Evolutionary conservation across 2,329 filamentous ascomycete genomes (phyloP), one percentile per base, ranked within the genome.

Genomic region (Arthrobotrys megalospora): DNA sequence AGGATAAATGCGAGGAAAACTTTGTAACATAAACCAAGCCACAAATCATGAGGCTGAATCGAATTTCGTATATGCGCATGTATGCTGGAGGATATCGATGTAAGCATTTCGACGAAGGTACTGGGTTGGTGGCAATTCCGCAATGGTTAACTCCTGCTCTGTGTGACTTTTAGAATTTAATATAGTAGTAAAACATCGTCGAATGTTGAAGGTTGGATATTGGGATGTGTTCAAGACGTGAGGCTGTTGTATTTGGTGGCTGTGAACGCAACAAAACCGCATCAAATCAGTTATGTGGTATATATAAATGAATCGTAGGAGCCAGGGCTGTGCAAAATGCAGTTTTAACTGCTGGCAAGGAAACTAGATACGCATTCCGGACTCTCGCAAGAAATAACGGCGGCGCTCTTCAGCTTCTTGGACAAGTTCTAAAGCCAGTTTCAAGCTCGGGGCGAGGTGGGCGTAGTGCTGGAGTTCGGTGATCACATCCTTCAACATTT

Each of bases 401-500:
- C 92, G 87, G 80, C 92, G 88, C 81, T 90, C 88, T 83, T 92
- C 92, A 6, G 93, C 92, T 83, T 95, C 92, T 73, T 91, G 90
- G 82, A 95, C 89, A 77, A 95, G 93, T 82, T 95, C 92, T 21
- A 91, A 90, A n/a, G 91, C 91, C 62, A 95, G 86, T 80, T 88
- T 89, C 36, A 95, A 86, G 82, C 92, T 94, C 5, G 93, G 93
- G 2, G 93, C 92, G 36, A 96, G 86, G 80, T 91, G 89, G 0
- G 91, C 89, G 83, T 93, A 92, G 80, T 89, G 88, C 83, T 93
- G 91, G 76, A 94, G 90, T 82, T 95, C 93, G 76, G 89, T 86
- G 53, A 94, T 89, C 55, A 95, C 92, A 72, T 92, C 90, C 82
- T 90, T 90, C 84, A 95, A 93, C 81, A 95, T 93, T 72, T 89